These are phyloP conservation scores for Gigaspora rosea DNA, from an alignment of 192 early-diverging fungal genomes.

Conservation along the genomic window DNA sequence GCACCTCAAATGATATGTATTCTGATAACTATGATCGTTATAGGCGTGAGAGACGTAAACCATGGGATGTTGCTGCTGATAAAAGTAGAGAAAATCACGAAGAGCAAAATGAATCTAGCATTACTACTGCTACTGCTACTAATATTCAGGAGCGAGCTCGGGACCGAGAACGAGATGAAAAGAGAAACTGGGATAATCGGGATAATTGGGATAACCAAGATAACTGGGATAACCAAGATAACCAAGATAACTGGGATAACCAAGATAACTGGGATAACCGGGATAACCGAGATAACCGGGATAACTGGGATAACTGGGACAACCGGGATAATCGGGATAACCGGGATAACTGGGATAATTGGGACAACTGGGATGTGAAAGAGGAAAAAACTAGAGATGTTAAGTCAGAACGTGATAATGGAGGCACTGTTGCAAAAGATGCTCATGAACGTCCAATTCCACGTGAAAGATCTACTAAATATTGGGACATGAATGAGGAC, in stretches of 20 bases:
- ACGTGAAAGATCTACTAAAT: neutral
- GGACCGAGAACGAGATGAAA: slow-evolving; percentile 1
- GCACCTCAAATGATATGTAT: neutral
- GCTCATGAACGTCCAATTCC: neutral
- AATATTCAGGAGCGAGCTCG: neutral
- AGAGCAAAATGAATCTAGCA: neutral
- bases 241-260: too few species aligned
- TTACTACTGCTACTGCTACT: neutral
- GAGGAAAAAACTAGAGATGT: neutral
- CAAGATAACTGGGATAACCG: too few species aligned
- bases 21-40: neutral
- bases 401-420: neutral
- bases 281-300: too few species aligned
- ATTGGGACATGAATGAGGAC: slow-evolving; percentile 4
- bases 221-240: too few species aligned
- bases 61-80: neutral
- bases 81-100: neutral
- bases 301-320: too few species aligned
- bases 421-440: neutral
- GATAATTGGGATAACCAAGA: too few species aligned
- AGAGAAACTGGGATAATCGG: too few species aligned
- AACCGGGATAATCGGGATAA: too few species aligned
- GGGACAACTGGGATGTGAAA: neutral
- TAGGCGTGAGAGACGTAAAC: slow-evolving; percentile 17
- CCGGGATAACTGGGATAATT: too few species aligned